These are phyloP conservation scores for Podila horticola DNA, from an alignment of 192 early-diverging fungal genomes.

Conservation along the genomic window DNA sequence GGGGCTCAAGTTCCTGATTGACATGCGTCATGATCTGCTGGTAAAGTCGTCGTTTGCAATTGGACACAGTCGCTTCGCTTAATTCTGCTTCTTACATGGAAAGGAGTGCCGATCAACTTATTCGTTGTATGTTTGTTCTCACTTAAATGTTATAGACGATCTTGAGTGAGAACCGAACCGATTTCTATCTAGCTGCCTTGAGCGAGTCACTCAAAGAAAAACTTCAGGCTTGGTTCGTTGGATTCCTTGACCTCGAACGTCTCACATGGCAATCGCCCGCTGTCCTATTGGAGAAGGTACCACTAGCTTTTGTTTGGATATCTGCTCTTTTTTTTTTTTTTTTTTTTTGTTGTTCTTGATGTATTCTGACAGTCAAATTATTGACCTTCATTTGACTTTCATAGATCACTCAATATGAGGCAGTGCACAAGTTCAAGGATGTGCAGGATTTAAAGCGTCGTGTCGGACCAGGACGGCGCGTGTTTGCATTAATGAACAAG, in stretches of 20 bases:
- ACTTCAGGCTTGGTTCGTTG: slow-evolving; percentile 82
- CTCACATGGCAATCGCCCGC: slow-evolving; percentile 89
- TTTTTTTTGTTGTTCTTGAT: neutral
- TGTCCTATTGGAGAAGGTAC: slow-evolving; percentile 82
- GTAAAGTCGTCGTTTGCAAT: slow-evolving; percentile 44
- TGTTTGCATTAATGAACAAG: slow-evolving; percentile 88
- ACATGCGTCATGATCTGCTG: slow-evolving; percentile 81
- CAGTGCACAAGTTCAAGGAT: slow-evolving; percentile 86
- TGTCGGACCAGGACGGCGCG: slow-evolving; percentile 71
- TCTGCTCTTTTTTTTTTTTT: neutral
- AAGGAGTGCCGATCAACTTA: neutral
- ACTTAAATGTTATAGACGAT: slow-evolving; percentile 6
- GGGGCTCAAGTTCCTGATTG: slow-evolving; percentile 83
- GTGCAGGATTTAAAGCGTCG: slow-evolving; percentile 86
- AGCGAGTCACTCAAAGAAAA: slow-evolving; percentile 73
- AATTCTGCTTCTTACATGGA: neutral
- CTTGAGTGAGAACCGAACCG: slow-evolving; percentile 46
- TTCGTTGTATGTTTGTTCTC: neutral
- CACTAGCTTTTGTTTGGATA: no score
- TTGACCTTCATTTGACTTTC: no score
- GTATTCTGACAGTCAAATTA: no score
- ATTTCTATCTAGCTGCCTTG: slow-evolving; percentile 63
- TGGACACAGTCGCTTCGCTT: no score
- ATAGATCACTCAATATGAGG: slow-evolving; percentile 85
- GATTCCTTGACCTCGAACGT: slow-evolving; percentile 79